Conservation (phyloP, 2,329 filamentous ascomycete genomes). For the Fusarium sp. region DNA sequence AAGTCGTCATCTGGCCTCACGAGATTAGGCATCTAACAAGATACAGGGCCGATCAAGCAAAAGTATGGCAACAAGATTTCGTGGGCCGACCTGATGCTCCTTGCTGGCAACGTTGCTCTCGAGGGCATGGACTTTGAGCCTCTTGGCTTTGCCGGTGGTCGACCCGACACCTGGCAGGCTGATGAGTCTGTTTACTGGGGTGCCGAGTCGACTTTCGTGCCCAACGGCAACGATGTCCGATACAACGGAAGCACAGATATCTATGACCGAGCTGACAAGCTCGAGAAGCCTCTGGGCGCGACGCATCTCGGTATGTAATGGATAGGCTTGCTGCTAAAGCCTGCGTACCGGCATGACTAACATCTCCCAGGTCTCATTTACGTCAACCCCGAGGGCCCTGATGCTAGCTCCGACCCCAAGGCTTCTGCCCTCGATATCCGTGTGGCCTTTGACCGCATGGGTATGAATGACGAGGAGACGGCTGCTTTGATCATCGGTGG, state of each 20-base stretch:
- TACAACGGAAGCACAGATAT: slow-evolving; percentile 66
- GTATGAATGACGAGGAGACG: slow-evolving; percentile 84
- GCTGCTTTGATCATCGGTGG: slow-evolving; percentile 81
- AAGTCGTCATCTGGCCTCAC: neutral
- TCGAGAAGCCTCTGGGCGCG: slow-evolving; percentile 73
- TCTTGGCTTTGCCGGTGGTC: slow-evolving; percentile 77
- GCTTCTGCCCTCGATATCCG: slow-evolving; percentile 77
- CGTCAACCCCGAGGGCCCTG: slow-evolving; percentile 81
- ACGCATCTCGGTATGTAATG: slow-evolving; percentile 59
- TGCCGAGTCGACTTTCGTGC: slow-evolving; percentile 74
- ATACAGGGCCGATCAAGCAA: slow-evolving; percentile 74
- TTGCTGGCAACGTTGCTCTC: slow-evolving; percentile 79
- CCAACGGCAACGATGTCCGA: slow-evolving; percentile 72
- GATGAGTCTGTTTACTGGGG: slow-evolving; percentile 84
- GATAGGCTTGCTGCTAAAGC: neutral
- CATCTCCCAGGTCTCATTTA: slow-evolving; percentile 71
- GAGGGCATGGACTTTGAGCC: slow-evolving; percentile 80
- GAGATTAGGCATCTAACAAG: neutral
- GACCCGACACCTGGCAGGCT: slow-evolving; percentile 76
- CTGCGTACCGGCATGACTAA: neutral
- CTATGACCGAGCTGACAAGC: slow-evolving; percentile 63
- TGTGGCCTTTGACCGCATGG: slow-evolving; percentile 79
- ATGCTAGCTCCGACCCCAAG: slow-evolving; percentile 74
- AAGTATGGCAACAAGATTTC: slow-evolving; percentile 87
- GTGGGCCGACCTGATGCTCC: slow-evolving; percentile 77